Base-by-base conservation (phyloP, 208 protist genomes). In the Novymonas esmeraldas region DNA sequence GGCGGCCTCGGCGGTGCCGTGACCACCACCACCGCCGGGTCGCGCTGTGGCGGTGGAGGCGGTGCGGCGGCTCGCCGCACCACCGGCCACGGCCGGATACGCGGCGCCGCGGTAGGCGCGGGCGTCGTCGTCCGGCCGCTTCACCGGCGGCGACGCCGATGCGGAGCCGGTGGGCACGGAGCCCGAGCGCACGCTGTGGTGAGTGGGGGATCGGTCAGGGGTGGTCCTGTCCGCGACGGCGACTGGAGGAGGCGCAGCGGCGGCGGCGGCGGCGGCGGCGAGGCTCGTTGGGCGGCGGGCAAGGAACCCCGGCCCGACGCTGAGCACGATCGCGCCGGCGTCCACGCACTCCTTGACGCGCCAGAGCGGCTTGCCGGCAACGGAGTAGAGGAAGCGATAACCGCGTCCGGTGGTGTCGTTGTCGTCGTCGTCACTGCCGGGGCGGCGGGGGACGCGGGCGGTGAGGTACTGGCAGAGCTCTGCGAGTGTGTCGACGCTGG, bases 371-470 rank as follows among this genome's bases (percentile, higher is more conserved):
- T 76, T 81, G 22, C 89, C 89, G 1, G 50, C 50, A 9, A 86
- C 28, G 11, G 75, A 81, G 76, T 95, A 95, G 6, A 92, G 77
- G 60, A 95, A 95, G 28, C 86, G 83, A 60, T 88, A 87, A 9
- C 89, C 78, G 4, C 65, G 54, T 0, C 71, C 79, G 11, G 55
- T 54, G 34, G 61, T 38, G 39, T 78, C 73, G 6, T 70, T 62
- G n/a, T n/a, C n/a, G n/a, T n/a, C n/a, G n/a, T n/a, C n/a, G n/a
- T n/a, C n/a, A n/a, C n/a, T n/a, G 22, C 51, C 70, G 0, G 56
- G 73, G 1, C 74, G 69, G 0, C 60, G 73, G 9, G 84, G 70
- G 16, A 95, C 74, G 10, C 69, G 57, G 3, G 34, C 24, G 7
- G 82, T 89, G 11, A 95, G 52, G 48, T 76, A 76, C 41, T 73